These are phyloP conservation scores for Penicillium freii DNA, from an alignment of 2,329 filamentous ascomycete species.

Conservation along the genomic window DNA sequence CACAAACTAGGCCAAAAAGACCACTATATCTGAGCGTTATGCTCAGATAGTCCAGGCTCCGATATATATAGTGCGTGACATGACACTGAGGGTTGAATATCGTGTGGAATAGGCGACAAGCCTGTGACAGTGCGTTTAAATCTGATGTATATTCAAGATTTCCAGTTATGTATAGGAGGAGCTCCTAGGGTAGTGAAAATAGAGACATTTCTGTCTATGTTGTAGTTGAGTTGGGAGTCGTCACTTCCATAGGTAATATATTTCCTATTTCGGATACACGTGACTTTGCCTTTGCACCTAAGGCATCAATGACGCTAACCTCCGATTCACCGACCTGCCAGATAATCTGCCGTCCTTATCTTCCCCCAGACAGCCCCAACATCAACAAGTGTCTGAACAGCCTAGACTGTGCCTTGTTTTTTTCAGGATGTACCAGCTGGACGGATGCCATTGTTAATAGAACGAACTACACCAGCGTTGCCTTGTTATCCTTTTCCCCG, in stretches of 20 bases:
- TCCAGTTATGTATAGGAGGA: not conserved
- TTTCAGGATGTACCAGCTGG: not conserved
- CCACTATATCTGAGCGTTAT: too few species aligned
- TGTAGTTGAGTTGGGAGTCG: not conserved
- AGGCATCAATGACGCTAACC: slow-evolving; percentile 8
- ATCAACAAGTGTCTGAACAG: not conserved
- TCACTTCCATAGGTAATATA: not conserved
- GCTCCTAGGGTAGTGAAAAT: not conserved
- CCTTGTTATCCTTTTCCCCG: not conserved
- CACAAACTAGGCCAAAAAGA: too few species aligned
- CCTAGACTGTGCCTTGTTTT: not conserved
- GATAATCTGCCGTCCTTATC: slow-evolving; percentile 14
- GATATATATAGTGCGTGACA: too few species aligned
- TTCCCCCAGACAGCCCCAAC: slow-evolving; percentile 5
- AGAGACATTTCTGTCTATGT: not conserved
- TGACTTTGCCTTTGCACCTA: not conserved
- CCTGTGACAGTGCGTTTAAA: not conserved
- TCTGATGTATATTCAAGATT: not conserved
- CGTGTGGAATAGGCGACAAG: not conserved
- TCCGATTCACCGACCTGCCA: slow-evolving; percentile 10
- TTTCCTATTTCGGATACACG: not conserved
- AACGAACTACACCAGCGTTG: not conserved
- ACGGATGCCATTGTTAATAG: not conserved
- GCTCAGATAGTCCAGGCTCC: too few species aligned
- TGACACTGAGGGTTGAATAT: not conserved